Evolutionary conservation across 2,329 filamentous ascomycete species (phyloP), one percentile per base, ranked within the genome.

Genomic region (Macrophomina phaseolina): DNA sequence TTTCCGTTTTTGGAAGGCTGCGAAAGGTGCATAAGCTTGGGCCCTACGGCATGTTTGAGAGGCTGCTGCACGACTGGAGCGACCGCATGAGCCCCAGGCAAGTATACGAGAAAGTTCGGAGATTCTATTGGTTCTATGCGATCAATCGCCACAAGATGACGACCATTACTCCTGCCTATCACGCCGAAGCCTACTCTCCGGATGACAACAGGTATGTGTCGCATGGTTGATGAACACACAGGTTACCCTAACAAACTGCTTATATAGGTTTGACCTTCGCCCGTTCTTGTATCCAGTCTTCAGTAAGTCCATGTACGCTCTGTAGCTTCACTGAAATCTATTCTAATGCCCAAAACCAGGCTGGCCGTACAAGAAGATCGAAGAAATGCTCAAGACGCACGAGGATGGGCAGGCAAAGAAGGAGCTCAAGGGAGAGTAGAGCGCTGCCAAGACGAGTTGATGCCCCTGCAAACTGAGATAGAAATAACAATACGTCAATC

Each of bases 61-160:
- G 82, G 5, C 76, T 88, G 2, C 76, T 85, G 7, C 81, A 84
- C 63, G 76, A 84, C 38, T 86, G 85, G 85, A 76, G 73, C 40
- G 80, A 80, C 12, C 30, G 71, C 45, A 71, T 76, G 18, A 69
- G 70, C 6, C 81, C 82, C 1, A 72, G 80, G 3, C 78, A 85
- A 69, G 79, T 84, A 4, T 81, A 81, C 8, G 78, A 79, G 63
- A 85, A 84, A 71, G 81, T 82, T 0, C 77, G 81, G 45, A 75
- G 79, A 4, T 82, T 83, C 71, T 77, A 77, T 32, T 67, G 65
- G 65, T 87, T 83, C 72, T 89, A 90, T 72, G 82, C 84, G 0
- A 86, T 90, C 70, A 90, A 90, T 72, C 78, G 89, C 9, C 88
- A 90, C 75, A 91, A 91, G 77, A 84, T 85, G 75, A 89, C 86